Conservation (phyloP, 148 eudicot genomes). For the Rhododendron williamsianum region DNA sequence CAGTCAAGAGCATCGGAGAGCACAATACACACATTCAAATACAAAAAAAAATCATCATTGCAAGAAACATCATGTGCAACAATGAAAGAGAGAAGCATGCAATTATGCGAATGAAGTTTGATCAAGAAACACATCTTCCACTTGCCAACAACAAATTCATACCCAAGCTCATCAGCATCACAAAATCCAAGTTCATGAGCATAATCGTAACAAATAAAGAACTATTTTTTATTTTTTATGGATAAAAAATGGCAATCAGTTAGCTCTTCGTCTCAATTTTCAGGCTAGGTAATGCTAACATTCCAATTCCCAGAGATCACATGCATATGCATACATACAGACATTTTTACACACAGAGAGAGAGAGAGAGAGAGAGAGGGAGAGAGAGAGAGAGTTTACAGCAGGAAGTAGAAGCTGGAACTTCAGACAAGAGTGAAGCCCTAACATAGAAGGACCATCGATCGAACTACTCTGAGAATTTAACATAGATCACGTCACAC, state of each 20-base stretch:
- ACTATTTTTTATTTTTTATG: background rate
- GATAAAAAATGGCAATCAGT: background rate
- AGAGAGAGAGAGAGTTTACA: conserved; percentile 1
- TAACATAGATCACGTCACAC: background rate
- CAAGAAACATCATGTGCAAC: background rate
- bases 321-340: background rate
- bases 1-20: too few species aligned
- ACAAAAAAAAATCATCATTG: background rate
- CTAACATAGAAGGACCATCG: background rate
- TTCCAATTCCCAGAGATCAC: background rate
- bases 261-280: background rate
- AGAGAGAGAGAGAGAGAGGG: background rate
- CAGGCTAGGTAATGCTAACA: background rate
- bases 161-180: background rate
- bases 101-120: background rate
- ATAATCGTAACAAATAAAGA: background rate
- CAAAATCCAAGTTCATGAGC: background rate
- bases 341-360: background rate
- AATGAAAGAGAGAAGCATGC: background rate
- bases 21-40: background rate
- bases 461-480: background rate
- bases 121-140: background rate
- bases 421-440: background rate
- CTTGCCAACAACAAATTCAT: background rate
- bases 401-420: background rate